A percentile compares a stretch with the other conserved stretches of the same genome.
These are phyloP conservation scores for Daldinia childiae DNA, from an alignment of 495 filamentous ascomycete genomes.

Conservation along the genomic window DNA sequence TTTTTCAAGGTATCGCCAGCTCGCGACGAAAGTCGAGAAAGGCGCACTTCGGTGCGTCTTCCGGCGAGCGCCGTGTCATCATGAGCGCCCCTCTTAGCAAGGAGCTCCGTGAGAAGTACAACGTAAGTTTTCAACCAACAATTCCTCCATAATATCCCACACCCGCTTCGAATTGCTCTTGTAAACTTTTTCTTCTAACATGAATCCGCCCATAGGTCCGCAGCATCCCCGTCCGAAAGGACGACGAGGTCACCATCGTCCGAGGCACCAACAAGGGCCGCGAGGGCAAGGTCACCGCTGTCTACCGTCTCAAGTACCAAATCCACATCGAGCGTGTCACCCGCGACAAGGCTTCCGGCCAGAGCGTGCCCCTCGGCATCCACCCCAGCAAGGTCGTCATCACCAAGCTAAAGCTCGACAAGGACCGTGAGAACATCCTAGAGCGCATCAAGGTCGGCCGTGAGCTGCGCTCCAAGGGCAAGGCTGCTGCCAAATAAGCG, in stretches of 20 bases:
- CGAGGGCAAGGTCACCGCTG: conserved; percentile 91
- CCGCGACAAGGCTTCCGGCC: conserved; percentile 93
- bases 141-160: too few species aligned
- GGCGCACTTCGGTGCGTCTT: conserved; percentile 93
- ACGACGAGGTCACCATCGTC: conserved; percentile 91
- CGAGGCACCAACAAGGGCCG: conserved; percentile 93
- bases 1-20: conserved; percentile 69
- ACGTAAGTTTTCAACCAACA: conserved; percentile 64
- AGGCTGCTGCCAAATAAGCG: conserved; percentile 53
- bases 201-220: conserved; percentile 70
- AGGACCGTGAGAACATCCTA: conserved; percentile 95
- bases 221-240: conserved; percentile 96
- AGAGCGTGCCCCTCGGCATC: conserved; percentile 87
- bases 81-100: conserved; percentile 95
- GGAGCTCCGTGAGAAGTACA: conserved; percentile 95
- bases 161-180: too few species aligned
- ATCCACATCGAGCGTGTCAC: conserved; percentile 92
- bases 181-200: conserved; percentile 21
- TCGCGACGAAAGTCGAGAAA: conserved; percentile 97
- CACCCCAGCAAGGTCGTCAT: conserved; percentile 93
- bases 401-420: conserved; percentile 97
- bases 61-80: conserved; percentile 87
- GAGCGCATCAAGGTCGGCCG: conserved; percentile 83
- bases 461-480: conserved; percentile 69
- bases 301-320: conserved; percentile 98